These are phyloP conservation scores for Grosmannia huntii DNA, from an alignment of 2,329 filamentous ascomycete genomes.

Conservation along the genomic window DNA sequence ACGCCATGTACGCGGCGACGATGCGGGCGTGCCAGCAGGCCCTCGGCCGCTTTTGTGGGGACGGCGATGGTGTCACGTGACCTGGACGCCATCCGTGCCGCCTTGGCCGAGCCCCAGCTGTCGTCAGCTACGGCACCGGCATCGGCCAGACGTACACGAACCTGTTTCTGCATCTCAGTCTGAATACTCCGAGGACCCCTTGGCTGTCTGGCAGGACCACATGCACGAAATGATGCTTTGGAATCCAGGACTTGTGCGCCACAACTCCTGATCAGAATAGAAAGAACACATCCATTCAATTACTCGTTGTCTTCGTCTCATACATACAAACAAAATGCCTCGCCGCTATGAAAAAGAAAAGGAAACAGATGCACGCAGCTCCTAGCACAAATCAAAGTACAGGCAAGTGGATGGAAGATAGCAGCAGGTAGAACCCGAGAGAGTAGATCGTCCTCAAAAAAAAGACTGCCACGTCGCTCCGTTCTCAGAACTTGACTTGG, in stretches of 20 bases:
- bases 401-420: not conserved
- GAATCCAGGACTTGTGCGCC: conserved; percentile 10
- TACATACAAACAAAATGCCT: not conserved
- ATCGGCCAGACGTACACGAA: no score
- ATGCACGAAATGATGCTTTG: not conserved
- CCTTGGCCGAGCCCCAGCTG: no score
- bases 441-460: not conserved
- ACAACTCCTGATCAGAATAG: not conserved
- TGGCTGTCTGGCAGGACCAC: no score
- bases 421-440: not conserved
- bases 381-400: no score
- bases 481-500: not conserved
- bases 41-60: no score
- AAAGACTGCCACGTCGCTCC: not conserved
- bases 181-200: no score
- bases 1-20: conserved; percentile 32
- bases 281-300: no score
- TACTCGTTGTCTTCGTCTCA: not conserved
- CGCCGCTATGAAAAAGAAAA: not conserved
- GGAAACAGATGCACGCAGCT: not conserved
- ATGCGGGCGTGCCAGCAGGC: conserved; percentile 26
- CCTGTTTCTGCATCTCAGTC: no score
- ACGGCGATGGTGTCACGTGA: no score
- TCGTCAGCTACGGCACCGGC: no score
- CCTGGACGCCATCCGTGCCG: no score